Base-by-base conservation (phyloP, 2,329 filamentous ascomycete species). In the Alternaria solani region DNA sequence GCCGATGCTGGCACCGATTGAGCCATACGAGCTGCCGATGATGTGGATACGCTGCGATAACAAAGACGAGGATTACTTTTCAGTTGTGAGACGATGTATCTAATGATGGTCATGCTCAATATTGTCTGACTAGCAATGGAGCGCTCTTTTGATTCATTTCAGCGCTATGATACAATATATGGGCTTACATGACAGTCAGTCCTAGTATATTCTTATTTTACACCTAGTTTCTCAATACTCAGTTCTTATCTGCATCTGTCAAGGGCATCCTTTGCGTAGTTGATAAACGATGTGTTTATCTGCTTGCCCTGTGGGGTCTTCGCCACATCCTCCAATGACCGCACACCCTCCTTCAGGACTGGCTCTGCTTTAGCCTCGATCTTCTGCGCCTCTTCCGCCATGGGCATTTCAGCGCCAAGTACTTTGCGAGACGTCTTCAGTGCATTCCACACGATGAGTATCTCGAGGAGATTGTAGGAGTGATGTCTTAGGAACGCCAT, bases 391-490 rank as follows among this genome's bases (percentile, higher is more conserved):
- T 70, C 68, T 2, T 65, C 55, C 1, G 68, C 65, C 51, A 69
- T 64, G 8, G 75, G 77, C 63, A 80, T 76, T 8, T 78, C 59
- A 5, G 59, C 57, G 9, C 78, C 78, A 0, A 83, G 75, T 5
- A 83, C 77, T 34, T 75, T 75, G 51, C 74, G 72, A 1, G 81
- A 78, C 5, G 82, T 74, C 47, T 67, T 72, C n/a, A 83, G 73
- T n/a, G 78, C 81, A 58, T 82, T 80, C 75, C 76, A 81, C 23
- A 82, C 66, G 12, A 79, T 75, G 9, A 81, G 65, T 5, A 73
- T 68, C 4, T 70, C 64, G 8, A 77, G 47, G 32, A 81, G 73
- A 4, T 69, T 62, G 51, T 65, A 66, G 63, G 28, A 53, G 55
- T 63, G 58, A 32, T 32, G 8, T n/a, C 28, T 49, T 7, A 56